Evolutionary conservation across 2,329 filamentous ascomycete genomes (phyloP), one percentile per base, ranked within the genome.

Genomic region (Leptographium galeiforme): DNA sequence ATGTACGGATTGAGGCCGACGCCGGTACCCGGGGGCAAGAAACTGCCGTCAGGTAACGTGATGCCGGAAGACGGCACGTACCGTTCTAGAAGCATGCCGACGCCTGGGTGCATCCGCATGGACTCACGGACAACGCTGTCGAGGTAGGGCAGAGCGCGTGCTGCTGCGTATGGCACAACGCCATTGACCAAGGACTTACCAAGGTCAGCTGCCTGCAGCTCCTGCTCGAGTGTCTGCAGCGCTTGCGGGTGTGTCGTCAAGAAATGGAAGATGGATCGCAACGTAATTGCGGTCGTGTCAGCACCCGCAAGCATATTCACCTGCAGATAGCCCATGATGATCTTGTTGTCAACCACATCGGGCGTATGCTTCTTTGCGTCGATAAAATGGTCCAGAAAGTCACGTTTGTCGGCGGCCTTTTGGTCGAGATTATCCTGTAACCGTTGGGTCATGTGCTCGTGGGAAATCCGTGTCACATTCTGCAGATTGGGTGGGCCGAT

Each of bases 71-170:
- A 19, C 2, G 54, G 51, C 30, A 56, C 54, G 11, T 48, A 46
- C 2, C 51, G 32, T 19, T 57, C 56, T 10, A 57, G 10, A 2
- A 34, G 25, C 39, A 55, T 3, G 19, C 45, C 51, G 4, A 55
- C 53, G 30, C 43, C 48, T 1, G 72, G 70, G 55, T 67, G 70
- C 30, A 76, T 64, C 0, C 75, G 66, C 18, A 76, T 61, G 0
- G 67, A 69, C 58, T 78, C 75, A 50, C 71, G 70, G 38, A 78
- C 67, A 4, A 71, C 69, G 0, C 73, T 75, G 53, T 73, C 68
- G 8, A 79, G 64, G 55, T 75, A 78, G 0, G 68, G 66, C 11
- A 76, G 63, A 8, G 51, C 40, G 11, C 53, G 53, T 7, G 52
- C 56, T 13, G 51, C 41, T 2, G 30, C 44, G 30, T 51, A 53